Conservation (phyloP, 2,329 filamentous ascomycete species). For the Aspergillus chevalieri region DNA sequence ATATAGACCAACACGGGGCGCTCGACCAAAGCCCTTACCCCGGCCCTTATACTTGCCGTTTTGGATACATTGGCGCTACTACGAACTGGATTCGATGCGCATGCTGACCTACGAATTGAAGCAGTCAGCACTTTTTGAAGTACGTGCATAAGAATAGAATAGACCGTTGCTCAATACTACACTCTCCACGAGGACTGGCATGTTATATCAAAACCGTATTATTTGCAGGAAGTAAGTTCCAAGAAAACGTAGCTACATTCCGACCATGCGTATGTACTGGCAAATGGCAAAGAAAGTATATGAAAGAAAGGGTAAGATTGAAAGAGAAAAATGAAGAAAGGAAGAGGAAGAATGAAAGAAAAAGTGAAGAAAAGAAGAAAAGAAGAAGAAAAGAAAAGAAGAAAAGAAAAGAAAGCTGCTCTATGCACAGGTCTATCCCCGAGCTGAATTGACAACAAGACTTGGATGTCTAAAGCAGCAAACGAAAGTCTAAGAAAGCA, state of each 20-base stretch:
- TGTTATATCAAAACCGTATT: too few species aligned
- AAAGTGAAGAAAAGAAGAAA: background rate
- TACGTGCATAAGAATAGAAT: too few species aligned
- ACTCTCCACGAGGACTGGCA: too few species aligned
- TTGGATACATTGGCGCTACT: too few species aligned
- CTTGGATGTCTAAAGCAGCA: slow-evolving; percentile 1
- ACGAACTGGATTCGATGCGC: too few species aligned
- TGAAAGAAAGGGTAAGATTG: background rate
- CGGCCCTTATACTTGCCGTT: too few species aligned
- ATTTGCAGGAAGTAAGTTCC: too few species aligned
- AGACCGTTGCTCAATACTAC: too few species aligned
- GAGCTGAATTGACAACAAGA: background rate
- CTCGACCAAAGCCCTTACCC: too few species aligned
- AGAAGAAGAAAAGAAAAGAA: background rate
- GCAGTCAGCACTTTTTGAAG: too few species aligned
- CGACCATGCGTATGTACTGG: background rate
- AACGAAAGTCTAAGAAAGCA: slow-evolving; percentile 1
- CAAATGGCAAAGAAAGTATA: slow-evolving; percentile 1
- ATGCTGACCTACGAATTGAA: too few species aligned
- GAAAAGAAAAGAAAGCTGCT: background rate
- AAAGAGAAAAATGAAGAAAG: background rate
- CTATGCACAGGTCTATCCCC: background rate
- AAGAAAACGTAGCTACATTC: background rate
- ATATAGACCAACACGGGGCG: too few species aligned
- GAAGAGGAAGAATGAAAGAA: slow-evolving; percentile 1